Conservation (phyloP, 2,329 filamentous ascomycete genomes). For the Talaromyces pinophilus region DNA sequence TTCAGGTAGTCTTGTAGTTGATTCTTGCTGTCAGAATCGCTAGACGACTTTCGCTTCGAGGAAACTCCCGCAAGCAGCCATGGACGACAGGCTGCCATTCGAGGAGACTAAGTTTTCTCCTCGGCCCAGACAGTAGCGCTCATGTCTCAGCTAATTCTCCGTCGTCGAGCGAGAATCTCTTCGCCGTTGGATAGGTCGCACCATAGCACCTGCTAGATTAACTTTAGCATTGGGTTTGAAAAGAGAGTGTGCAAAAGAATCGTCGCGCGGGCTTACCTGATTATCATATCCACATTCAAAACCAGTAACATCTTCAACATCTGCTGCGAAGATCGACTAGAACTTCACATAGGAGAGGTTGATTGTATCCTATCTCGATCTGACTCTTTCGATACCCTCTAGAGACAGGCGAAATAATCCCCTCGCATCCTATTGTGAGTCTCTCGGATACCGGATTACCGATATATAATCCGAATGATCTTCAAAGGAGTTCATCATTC, state of each 20-base stretch:
- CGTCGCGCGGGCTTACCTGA: not conserved
- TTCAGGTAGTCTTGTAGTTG: constrained; percentile 19
- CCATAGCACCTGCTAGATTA: not conserved
- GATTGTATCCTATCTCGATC: not conserved
- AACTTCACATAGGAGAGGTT: not conserved
- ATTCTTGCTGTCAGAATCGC: not conserved
- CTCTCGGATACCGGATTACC: not conserved
- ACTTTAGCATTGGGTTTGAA: not conserved
- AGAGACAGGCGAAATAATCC: no score
- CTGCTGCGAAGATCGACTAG: not conserved
- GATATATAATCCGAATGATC: not conserved
- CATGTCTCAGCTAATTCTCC: not conserved
- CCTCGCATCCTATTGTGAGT: not conserved
- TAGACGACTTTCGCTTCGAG: not conserved
- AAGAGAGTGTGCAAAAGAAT: not conserved
- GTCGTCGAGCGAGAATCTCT: not conserved
- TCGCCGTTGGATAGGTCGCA: not conserved
- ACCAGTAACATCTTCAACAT: not conserved
- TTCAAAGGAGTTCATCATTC: not conserved
- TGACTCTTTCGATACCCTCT: no score
- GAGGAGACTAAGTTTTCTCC: not conserved
- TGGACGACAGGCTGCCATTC: not conserved
- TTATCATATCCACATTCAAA: not conserved
- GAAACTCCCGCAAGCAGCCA: not conserved
- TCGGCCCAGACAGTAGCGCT: not conserved